Evolutionary conservation across 805 yeast genomes (phyloP).

Genomic region (Cyberlindnera japonica): DNA sequence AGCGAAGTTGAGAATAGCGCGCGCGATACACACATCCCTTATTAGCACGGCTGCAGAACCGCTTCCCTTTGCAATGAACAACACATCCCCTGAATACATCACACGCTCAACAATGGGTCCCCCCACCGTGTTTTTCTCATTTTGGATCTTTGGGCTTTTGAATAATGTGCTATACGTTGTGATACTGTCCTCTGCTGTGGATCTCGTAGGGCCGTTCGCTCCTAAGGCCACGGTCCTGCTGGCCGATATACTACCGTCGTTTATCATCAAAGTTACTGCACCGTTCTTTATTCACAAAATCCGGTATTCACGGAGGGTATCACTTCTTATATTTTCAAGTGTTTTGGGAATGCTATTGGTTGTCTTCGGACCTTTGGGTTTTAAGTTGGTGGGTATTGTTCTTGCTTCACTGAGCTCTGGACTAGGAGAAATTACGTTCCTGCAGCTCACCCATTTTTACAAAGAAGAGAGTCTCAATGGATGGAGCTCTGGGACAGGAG

Average conservation of each 20-base stretch:
- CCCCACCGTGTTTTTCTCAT: constrained; percentile 47
- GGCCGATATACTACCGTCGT: constrained; percentile 85
- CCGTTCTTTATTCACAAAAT: constrained; percentile 75
- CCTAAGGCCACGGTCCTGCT: constrained; percentile 85
- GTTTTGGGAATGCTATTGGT: constrained; percentile 71
- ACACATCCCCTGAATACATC: too few relatives aligned
- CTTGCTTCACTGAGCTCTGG: constrained; percentile 86
- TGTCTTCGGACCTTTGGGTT: constrained; percentile 30
- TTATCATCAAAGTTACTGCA: constrained; percentile 62
- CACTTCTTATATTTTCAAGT: constrained; percentile 53
- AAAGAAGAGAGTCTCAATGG: constrained; percentile 64
- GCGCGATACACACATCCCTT: too few relatives aligned
- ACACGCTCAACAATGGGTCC: too few relatives aligned
- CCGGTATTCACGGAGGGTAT: constrained; percentile 54
- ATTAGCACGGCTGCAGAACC: too few relatives aligned
- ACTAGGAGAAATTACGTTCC: constrained; percentile 83
- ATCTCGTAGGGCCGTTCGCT: constrained; percentile 73
- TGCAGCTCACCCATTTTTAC: constrained; percentile 81
- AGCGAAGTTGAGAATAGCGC: too few relatives aligned
- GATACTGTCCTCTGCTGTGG: constrained; percentile 87
- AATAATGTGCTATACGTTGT: constrained; percentile 91
- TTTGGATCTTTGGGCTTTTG: constrained; percentile 80
- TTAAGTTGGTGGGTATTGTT: constrained; percentile 62
- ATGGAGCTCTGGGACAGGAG: constrained; percentile 94
- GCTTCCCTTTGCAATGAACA: not conserved